Evolutionary conservation across 2,329 filamentous ascomycete species (phyloP).

Genomic region (Verticillium klebahnii): DNA sequence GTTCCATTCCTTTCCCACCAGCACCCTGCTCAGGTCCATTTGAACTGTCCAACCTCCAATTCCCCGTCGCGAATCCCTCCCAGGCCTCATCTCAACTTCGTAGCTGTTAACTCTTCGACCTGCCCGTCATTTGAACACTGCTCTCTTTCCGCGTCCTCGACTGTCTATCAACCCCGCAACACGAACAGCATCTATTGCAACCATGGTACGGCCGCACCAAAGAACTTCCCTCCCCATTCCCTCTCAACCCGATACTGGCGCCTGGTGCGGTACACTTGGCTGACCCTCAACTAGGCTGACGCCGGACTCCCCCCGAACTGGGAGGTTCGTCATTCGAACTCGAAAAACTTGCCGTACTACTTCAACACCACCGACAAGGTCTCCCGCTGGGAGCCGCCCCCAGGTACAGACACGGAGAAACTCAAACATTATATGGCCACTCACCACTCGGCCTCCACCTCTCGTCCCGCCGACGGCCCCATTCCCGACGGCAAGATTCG

Average conservation of each 20-base stretch:
- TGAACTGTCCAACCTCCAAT: neutral
- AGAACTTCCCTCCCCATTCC: neutral
- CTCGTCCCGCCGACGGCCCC: slow-evolving; percentile 24
- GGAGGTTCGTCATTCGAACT: slow-evolving; percentile 97
- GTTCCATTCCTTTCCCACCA: neutral
- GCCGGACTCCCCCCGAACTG: slow-evolving; percentile 80
- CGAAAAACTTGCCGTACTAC: slow-evolving; percentile 98
- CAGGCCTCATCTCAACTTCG: neutral
- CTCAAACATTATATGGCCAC: slow-evolving; percentile 91
- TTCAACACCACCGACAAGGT: slow-evolving; percentile 85
- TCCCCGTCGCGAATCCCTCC: neutral
- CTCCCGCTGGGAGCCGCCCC: slow-evolving; percentile 92
- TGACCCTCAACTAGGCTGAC: slow-evolving; percentile 46
- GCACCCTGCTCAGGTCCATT: neutral
- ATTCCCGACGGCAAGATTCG: slow-evolving; percentile 78
- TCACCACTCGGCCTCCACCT: slow-evolving; percentile 64
- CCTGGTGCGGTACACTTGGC: neutral
- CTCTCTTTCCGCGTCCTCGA: neutral
- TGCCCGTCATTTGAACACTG: too few relatives aligned
- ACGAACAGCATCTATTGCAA: neutral
- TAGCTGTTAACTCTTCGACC: neutral
- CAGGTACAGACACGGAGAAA: slow-evolving; percentile 83
- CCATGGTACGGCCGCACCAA: slow-evolving; percentile 4
- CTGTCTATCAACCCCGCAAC: neutral
- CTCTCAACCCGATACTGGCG: slow-evolving; percentile 1